Conservation (phyloP, 768 basidiomycete genomes). For the Sutorius australiensis region DNA sequence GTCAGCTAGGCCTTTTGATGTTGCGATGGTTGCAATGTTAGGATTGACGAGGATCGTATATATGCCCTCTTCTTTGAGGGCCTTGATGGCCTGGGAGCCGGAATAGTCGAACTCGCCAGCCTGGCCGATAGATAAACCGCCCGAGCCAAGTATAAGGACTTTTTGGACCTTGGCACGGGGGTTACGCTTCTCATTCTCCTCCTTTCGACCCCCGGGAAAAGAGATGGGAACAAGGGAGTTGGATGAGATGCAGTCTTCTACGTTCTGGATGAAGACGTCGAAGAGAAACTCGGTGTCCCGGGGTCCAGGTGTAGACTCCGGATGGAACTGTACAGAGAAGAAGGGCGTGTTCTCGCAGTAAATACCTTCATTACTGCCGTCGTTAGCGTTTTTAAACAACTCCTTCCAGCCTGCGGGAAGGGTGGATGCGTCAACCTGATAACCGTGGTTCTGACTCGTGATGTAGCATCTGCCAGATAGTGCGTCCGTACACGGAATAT, state of each 20-base stretch:
- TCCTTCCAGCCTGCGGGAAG: conserved; percentile 88
- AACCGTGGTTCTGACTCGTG: conserved; percentile 99
- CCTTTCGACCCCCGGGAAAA: conserved; percentile 77
- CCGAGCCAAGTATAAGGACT: conserved; percentile 95
- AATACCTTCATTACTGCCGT: conserved; percentile 96
- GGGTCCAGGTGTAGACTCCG: conserved; percentile 94
- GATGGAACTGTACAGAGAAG: conserved; percentile 99
- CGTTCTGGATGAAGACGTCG: conserved; percentile 91
- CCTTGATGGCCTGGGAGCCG: conserved; percentile 98
- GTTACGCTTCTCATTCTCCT: conserved; percentile 71
- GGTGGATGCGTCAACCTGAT: conserved; percentile 80
- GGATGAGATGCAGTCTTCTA: conserved; percentile 67
- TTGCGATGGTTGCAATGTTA: conserved; percentile 98
- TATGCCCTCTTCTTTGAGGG: conserved; percentile 97
- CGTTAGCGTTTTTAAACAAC: conserved; percentile 94
- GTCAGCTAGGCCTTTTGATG: conserved; percentile 95
- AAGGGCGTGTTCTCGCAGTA: conserved; percentile 90
- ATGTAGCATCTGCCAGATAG: conserved; percentile 97
- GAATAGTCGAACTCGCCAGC: conserved; percentile 99
- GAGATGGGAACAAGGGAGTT: conserved; percentile 52
- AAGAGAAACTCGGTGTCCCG: conserved; percentile 99
- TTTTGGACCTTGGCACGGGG: conserved; percentile 81
- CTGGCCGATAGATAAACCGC: conserved; percentile 96
- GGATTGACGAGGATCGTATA: conserved; percentile 99
- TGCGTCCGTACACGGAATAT: conserved; percentile 94